Evolutionary conservation across 805 yeast genomes (phyloP).

Genomic region (Metschnikowia colocasiae): DNA sequence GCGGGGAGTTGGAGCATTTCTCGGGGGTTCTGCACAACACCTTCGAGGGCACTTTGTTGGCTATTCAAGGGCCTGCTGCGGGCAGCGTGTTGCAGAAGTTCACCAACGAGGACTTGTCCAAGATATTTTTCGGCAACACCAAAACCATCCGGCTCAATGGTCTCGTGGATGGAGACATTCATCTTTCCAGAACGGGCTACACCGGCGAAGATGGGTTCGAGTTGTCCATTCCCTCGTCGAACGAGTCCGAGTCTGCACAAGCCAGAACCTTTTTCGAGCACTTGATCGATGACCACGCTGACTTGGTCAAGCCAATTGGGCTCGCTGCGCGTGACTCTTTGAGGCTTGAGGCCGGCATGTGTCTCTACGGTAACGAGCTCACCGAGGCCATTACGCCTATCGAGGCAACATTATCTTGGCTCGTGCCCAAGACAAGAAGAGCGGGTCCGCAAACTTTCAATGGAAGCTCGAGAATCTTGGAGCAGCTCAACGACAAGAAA

Average conservation of each 20-base stretch:
- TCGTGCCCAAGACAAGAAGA: slow-evolving; percentile 79
- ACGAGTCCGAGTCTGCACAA: slow-evolving; percentile 34
- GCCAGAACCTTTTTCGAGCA: slow-evolving; percentile 61
- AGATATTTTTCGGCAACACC: slow-evolving; percentile 72
- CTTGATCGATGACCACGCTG: slow-evolving; percentile 49
- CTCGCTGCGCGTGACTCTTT: slow-evolving; percentile 97
- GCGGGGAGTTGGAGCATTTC: slow-evolving; percentile 43
- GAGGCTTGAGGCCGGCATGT: slow-evolving; percentile 97
- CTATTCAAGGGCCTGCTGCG: slow-evolving; percentile 91
- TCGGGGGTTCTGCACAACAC: slow-evolving; percentile 38
- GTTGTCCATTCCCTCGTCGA: slow-evolving; percentile 61
- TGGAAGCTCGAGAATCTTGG: slow-evolving; percentile 67
- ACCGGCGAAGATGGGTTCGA: slow-evolving; percentile 99
- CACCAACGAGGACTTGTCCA: slow-evolving; percentile 54
- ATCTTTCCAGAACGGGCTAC: slow-evolving; percentile 93
- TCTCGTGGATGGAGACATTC: slow-evolving; percentile 47
- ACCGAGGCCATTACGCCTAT: slow-evolving; percentile 78
- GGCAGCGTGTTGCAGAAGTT: slow-evolving; percentile 61
- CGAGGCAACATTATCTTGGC: slow-evolving; percentile 87
- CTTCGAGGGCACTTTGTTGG: slow-evolving; percentile 74
- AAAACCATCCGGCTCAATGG: slow-evolving; percentile 44
- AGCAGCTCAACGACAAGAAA: slow-evolving; percentile 66
- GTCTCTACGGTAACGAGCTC: slow-evolving; percentile 91
- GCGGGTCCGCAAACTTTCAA: slow-evolving; percentile 52
- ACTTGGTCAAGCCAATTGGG: slow-evolving; percentile 78